These are phyloP conservation scores for Syzygium syzygioides DNA, from an alignment of 441 rosid genomes.

Conservation along the genomic window DNA sequence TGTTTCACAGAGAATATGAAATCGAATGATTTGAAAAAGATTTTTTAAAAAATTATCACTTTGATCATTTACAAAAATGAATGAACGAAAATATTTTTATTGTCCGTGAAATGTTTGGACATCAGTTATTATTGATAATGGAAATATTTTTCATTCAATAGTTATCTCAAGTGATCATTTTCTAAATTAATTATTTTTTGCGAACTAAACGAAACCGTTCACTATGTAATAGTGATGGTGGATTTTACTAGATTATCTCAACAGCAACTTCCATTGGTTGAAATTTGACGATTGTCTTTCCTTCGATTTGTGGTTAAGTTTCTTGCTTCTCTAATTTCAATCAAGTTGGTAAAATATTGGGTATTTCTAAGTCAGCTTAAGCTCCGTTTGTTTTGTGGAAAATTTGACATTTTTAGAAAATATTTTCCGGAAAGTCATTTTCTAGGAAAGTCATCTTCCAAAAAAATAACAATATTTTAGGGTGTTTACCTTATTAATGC, in stretches of 20 bases:
- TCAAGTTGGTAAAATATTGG: background rate
- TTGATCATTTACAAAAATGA: background rate
- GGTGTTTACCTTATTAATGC: background rate
- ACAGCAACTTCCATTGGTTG: background rate
- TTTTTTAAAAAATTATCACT: accelerated
- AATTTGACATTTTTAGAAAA: too few relatives aligned
- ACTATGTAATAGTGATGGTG: background rate
- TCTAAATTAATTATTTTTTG: background rate
- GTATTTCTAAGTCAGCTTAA: too few relatives aligned
- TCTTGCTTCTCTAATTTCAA: background rate
- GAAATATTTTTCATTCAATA: background rate
- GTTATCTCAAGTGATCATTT: background rate
- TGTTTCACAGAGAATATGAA: background rate
- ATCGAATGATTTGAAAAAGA: background rate
- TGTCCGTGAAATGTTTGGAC: background rate
- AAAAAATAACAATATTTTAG: too few relatives aligned
- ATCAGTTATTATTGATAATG: accelerated
- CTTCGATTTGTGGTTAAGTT: too few relatives aligned
- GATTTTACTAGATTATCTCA: background rate
- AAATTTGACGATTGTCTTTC: too few relatives aligned
- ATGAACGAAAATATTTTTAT: background rate
- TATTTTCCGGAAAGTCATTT: too few relatives aligned
- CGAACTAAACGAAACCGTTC: background rate
- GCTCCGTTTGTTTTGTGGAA: too few relatives aligned
- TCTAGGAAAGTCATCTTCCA: too few relatives aligned